A percentile compares a stretch with the other conserved stretches of the same genome.
These are phyloP conservation scores for Kwoniella shandongensis DNA, from an alignment of 768 basidiomycete species.

Conservation along the genomic window DNA sequence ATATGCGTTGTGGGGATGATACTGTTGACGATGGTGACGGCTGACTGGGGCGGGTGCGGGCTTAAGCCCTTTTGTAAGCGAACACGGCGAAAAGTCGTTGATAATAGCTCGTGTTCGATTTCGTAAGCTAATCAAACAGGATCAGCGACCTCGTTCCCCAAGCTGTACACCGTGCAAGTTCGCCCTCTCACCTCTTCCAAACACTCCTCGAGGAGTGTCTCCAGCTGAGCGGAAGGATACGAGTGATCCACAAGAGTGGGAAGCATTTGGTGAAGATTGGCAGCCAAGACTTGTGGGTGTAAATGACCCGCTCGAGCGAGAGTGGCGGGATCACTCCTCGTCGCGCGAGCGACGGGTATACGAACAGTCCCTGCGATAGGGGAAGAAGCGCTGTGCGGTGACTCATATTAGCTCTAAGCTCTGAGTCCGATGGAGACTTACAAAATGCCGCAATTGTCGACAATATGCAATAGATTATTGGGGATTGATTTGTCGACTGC, in stretches of 20 bases:
- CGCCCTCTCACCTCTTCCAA: constrained; percentile 42
- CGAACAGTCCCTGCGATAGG: no score
- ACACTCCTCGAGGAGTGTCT: constrained; percentile 14
- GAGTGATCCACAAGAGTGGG: constrained; percentile 21
- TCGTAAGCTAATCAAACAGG: constrained; percentile 26
- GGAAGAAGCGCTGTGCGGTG: no score
- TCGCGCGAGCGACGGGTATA: no score
- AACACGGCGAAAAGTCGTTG: constrained; percentile 46
- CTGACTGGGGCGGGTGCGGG: no score
- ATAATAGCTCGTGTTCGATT: constrained; percentile 27
- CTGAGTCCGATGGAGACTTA: constrained; percentile 9
- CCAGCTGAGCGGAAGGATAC: constrained; percentile 21
- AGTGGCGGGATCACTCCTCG: constrained; percentile 10
- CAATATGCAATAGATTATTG: constrained; percentile 3
- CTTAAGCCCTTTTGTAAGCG: constrained; percentile 29
- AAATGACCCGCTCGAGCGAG: constrained; percentile 24
- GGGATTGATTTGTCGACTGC: constrained; percentile 24
- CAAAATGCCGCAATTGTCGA: constrained; percentile 28
- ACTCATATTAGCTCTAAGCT: neutral
- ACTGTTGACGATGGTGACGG: no score
- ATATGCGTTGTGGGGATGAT: no score
- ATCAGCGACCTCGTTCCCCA: no score
- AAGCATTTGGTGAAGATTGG: constrained; percentile 21
- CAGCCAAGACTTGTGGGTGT: constrained; percentile 20
- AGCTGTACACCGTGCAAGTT: no score